Conservation (phyloP, 495 filamentous ascomycete species). For the Sordaria brevicollis region DNA sequence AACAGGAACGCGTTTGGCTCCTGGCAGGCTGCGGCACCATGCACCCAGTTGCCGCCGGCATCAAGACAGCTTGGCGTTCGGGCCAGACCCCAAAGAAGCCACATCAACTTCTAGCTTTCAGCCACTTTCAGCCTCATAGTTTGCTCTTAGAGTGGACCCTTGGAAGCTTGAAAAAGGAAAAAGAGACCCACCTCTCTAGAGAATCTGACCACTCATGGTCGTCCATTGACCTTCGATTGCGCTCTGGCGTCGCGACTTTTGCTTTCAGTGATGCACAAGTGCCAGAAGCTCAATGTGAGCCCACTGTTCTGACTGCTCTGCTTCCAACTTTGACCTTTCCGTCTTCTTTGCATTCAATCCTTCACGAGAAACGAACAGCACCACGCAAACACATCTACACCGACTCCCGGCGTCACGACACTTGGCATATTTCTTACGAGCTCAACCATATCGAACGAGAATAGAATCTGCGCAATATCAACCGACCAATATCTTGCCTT, state of each 20-base stretch:
- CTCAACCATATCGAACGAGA: background rate
- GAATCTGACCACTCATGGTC: background rate
- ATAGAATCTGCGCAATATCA: background rate
- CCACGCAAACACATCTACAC: background rate
- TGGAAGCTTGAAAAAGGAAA: background rate
- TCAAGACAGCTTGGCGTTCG: background rate
- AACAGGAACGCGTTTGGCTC: slow-evolving; percentile 5
- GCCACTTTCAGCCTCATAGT: background rate
- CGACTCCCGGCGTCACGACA: background rate
- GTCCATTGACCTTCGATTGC: background rate
- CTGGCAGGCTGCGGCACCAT: too few relatives aligned
- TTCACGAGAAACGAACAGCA: background rate
- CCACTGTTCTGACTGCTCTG: background rate
- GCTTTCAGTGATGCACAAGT: background rate
- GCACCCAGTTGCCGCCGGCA: background rate
- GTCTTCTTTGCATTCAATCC: background rate
- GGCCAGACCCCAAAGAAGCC: background rate
- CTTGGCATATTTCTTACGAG: background rate
- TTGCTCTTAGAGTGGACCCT: background rate
- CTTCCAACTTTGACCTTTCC: background rate
- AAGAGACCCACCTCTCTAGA: background rate
- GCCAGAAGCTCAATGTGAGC: background rate
- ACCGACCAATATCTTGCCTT: background rate
- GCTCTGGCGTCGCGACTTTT: background rate
- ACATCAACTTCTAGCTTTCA: background rate